phyloP scores from a whole-genome alignment of 164 flowering plant genomes.

The Euptelea pleiosperma region DNA sequence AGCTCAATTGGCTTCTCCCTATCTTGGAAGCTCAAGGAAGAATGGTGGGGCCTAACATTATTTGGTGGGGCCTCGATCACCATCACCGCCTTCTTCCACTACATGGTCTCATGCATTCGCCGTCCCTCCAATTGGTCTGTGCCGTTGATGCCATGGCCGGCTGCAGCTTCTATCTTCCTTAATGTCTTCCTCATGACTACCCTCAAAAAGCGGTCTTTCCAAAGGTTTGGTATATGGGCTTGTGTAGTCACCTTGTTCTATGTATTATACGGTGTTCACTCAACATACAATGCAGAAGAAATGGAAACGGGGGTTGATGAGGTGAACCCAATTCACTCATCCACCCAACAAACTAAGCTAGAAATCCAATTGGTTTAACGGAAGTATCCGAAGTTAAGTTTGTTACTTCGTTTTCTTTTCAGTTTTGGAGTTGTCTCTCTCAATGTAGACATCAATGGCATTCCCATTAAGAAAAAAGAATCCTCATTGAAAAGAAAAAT shows the following conservation, averaged over 20 bases:
- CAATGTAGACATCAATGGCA: constrained; percentile 22
- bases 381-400: too few species aligned
- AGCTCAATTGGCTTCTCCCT: constrained; percentile 56
- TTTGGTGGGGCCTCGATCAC: constrained; percentile 39
- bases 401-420: background rate
- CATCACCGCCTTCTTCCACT: constrained; percentile 45
- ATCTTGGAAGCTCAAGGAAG: constrained; percentile 51
- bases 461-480: constrained; percentile 20
- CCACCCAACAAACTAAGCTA: constrained; percentile 38
- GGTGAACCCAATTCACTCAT: constrained; percentile 23
- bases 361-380: constrained; percentile 36
- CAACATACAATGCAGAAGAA: constrained; percentile 66
- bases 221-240: constrained; percentile 70
- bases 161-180: constrained; percentile 63
- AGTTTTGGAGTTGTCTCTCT: too few species aligned
- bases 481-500: background rate
- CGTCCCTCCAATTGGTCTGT: constrained; percentile 49
- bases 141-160: constrained; percentile 91
- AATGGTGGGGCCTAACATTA: constrained; percentile 42
- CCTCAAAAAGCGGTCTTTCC: constrained; percentile 41
- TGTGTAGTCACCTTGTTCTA: constrained; percentile 55
- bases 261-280: constrained; percentile 76
- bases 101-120: constrained; percentile 25
- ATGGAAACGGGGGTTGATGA: constrained; percentile 27
- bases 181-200: constrained; percentile 70